Base-by-base conservation (phyloP, 805 yeast species). In the Wickerhamomyces silvicola region DNA sequence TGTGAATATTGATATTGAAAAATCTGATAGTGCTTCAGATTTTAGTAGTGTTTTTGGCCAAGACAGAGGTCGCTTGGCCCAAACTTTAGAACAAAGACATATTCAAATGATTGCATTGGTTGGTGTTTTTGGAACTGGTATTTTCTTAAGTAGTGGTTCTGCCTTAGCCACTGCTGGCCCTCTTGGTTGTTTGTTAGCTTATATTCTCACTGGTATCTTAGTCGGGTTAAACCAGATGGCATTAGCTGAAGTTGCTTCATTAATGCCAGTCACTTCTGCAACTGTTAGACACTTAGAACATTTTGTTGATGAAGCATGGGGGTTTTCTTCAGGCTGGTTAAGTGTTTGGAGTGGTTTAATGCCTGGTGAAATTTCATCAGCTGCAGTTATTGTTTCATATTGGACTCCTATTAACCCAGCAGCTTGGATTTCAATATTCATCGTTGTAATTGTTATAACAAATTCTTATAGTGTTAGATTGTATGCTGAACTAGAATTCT, bases 401-500 rank as follows among this genome's bases (percentile, higher is more conserved):
- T 68, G 72, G 74, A 48, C 65, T 1, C 56, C 52, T 30, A 46
- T 66, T 12, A 62, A 56, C 31, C 64, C 68, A 8, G 72, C 67
- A 28, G 56, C 62, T 24, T 67, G 63, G 63, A 63, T 67, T 23
- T 53, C 68, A 3, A 52, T 64, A 10, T 57, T 67, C 36, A 58
- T 59, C 5, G 46, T 62, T 3, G 41, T 59, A 6, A 54, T 64
- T 22, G 43, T 62, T 18, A 42, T 48, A 2, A 50, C 57, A 14
- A 67, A 66, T 36, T 44, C 55, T 7, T 52, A 56, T 29, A 64
- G 59, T 33, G 62, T 59, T 10, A 45, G 52, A 31, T 52, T 64
- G 24, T 71, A 68, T 32, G 78, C 75, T 28, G 75, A 70, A 29
- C 57, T 71, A 0, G 75, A 70, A 42, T 67, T 69, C 39, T 23